Percentiles rank a stretch among this genome's conserved stretches.
Conservation (phyloP, 148 eudicot species). For the Rhododendron mucronatum region DNA sequence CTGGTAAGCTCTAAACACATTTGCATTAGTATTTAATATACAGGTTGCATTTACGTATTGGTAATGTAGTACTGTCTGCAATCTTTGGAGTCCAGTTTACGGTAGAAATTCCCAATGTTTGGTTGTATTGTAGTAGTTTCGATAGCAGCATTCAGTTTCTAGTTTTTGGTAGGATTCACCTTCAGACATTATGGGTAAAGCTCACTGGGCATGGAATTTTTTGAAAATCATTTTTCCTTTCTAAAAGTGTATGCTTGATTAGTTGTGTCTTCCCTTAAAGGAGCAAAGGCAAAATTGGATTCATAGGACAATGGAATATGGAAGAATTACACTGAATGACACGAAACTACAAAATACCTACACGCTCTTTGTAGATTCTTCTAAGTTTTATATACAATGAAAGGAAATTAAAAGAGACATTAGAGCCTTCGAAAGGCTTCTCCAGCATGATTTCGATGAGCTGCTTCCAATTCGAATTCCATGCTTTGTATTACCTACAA, state of each 20-base stretch:
- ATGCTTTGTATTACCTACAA: not conserved
- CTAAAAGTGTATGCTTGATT: not conserved
- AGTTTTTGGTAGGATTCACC: not conserved
- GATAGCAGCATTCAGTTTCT: not conserved
- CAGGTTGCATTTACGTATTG: not conserved
- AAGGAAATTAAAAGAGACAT: not conserved
- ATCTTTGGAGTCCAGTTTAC: not conserved
- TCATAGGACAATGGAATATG: not conserved
- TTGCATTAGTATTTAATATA: not conserved
- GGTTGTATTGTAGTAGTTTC: not conserved
- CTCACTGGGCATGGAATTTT: not conserved
- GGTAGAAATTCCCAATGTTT: not conserved
- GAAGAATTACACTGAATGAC: not conserved
- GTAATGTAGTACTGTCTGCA: not conserved
- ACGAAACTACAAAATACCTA: not conserved
- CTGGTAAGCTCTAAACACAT: constrained; percentile 44
- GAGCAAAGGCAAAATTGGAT: not conserved
- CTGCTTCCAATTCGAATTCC: not conserved
- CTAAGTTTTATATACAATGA: not conserved
- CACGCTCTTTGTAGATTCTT: not conserved
- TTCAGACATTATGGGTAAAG: not conserved
- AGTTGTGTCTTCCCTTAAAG: not conserved
- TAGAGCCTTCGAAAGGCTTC: not conserved
- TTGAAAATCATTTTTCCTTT: not conserved
- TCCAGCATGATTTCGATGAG: not conserved